Percentiles rank a stretch among this genome's conserved stretches.
phyloP scores from a whole-genome alignment of 2,329 filamentous ascomycete genomes.

The Pestalotiopsis sp. region DNA sequence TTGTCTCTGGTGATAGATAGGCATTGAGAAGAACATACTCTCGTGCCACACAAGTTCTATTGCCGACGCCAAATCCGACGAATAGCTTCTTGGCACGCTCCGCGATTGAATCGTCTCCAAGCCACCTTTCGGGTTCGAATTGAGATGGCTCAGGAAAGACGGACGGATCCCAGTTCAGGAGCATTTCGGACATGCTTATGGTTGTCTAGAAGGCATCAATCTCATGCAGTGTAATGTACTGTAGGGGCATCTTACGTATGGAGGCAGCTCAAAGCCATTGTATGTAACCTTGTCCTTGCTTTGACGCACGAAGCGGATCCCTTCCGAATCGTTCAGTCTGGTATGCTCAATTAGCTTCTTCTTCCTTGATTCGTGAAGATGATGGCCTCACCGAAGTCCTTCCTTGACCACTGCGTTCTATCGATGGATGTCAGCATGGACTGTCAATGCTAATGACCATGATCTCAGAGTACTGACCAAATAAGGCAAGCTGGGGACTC shows the following conservation, averaged over 20 bases:
- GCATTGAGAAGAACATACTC: background rate
- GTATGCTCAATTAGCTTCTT: background rate
- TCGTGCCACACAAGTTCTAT: conserved; percentile 2
- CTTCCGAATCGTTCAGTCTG: conserved; percentile 1
- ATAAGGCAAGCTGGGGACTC: background rate
- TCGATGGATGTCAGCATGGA: background rate
- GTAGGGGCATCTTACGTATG: background rate
- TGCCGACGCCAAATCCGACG: background rate
- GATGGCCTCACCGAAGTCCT: background rate
- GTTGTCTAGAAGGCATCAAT: background rate
- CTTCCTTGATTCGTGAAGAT: background rate
- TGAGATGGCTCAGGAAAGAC: background rate
- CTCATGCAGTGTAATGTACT: background rate
- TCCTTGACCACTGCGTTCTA: conserved; percentile 2
- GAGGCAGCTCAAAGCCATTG: background rate
- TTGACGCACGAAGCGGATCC: conserved; percentile 2
- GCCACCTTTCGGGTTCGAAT: conserved; percentile 6
- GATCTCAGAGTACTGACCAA: background rate
- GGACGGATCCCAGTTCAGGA: conserved; percentile 4
- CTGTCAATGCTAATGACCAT: background rate
- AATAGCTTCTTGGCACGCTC: conserved; percentile 4
- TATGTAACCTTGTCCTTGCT: background rate
- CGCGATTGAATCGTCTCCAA: background rate
- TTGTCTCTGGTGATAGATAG: background rate
- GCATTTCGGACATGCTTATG: conserved; percentile 9